Evolutionary conservation across 345 rosid species (phyloP), one percentile per base, ranked within the genome.

Genomic region (Mangifera indica): DNA sequence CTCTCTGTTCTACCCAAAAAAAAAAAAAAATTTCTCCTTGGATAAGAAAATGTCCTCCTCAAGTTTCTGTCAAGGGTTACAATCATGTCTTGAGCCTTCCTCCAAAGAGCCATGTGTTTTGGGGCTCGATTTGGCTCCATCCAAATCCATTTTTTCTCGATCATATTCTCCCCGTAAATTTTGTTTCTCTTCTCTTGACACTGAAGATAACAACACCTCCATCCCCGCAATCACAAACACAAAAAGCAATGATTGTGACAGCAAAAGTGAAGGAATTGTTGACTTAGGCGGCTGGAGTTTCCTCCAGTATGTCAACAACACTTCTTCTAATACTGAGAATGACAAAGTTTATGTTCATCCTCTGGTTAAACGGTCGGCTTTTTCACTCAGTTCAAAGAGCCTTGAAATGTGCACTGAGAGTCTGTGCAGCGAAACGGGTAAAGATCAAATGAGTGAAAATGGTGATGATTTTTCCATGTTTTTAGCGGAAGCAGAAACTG

Each of bases 351-450:
- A 89, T 72, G 84, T 91, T 22, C 89, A 87, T 58, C 96, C 93
- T 2, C 79, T 74, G 3, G 75, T 72, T 15, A 85, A 87, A 80
- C 85, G 85, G 57, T 80, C 88, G 1, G 48, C 79, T 15, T 75
- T 86, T 13, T 70, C 21, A 52, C 85, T 93, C 2, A 88, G 85
- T 57, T 83, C 79, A 49, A 87, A 82, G 79, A 89, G 97, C 81
- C 82, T 92, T 10, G 89, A 87, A 77, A 85, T 90, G 87, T 94
- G 98, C 81, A 94, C 98, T 18, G 98, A 94, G 79, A 87, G 84
- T 49, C 78, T 94, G 0, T 97, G 97, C 5, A 85, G 87, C 54
- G 98, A 94, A 82, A 92, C 83, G 5, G 98, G 98, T 0, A 87
- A 81, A 5, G 42, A 37, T 51, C 83, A 82, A 45, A 56, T 57